These are phyloP conservation scores for Aspergillus hortae DNA, from an alignment of 2,329 filamentous ascomycete species.

Conservation along the genomic window DNA sequence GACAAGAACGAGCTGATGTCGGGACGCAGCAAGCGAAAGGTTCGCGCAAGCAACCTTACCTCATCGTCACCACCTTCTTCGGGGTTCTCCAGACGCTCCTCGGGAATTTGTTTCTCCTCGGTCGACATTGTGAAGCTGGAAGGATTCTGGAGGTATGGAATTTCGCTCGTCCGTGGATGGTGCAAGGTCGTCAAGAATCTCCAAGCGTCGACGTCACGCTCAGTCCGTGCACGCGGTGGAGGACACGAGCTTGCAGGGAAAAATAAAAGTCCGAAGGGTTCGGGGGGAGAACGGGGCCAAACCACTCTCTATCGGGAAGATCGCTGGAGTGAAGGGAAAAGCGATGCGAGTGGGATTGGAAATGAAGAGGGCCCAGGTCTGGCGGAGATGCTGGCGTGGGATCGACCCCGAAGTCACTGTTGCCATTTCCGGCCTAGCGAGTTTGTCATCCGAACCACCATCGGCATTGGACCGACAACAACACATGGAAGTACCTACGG, in stretches of 20 bases:
- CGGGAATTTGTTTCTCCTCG: constrained; percentile 34
- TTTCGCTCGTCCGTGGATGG: background rate
- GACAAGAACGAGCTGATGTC: no score
- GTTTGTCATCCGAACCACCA: constrained; percentile 16
- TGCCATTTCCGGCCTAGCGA: constrained; percentile 28
- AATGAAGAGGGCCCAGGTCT: constrained; percentile 9
- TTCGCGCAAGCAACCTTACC: constrained; percentile 26
- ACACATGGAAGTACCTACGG: background rate
- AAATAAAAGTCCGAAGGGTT: constrained; percentile 9
- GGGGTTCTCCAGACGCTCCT: constrained; percentile 36
- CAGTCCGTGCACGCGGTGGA: background rate
- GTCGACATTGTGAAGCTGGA: constrained; percentile 27
- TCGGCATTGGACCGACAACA: background rate
- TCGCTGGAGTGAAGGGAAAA: constrained; percentile 7
- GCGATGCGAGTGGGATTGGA: constrained; percentile 10
- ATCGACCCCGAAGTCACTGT: constrained; percentile 23
- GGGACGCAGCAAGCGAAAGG: background rate
- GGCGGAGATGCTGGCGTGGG: constrained; percentile 18
- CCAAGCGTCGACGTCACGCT: constrained; percentile 10
- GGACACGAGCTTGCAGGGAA: constrained; percentile 3
- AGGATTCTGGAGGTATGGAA: background rate
- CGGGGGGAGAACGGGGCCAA: background rate
- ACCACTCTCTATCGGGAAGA: constrained; percentile 2
- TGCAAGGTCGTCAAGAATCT: constrained; percentile 10
- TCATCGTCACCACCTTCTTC: constrained; percentile 45